These are phyloP conservation scores for Euryodendron excelsum DNA, from an alignment of 148 eudicot genomes.

Conservation along the genomic window DNA sequence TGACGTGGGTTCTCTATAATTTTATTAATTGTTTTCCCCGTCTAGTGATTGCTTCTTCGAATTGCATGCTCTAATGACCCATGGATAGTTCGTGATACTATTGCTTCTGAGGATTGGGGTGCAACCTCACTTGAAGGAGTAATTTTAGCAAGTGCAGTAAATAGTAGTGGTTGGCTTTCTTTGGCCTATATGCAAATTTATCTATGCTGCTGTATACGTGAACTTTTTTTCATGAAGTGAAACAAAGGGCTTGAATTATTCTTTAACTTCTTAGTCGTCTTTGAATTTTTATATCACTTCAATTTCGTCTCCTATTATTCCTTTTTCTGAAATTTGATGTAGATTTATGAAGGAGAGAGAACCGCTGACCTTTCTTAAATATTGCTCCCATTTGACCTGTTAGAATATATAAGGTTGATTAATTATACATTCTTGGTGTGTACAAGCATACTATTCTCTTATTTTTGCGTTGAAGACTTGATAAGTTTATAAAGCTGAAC, in stretches of 20 bases:
- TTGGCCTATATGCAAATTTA: neutral
- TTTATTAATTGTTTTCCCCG: neutral
- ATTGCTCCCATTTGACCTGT: no score
- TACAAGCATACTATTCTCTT: neutral
- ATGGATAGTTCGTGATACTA: neutral
- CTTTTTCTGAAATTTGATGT: neutral
- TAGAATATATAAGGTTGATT: neutral
- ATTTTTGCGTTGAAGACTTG: conserved; percentile 7
- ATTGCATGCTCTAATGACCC: neutral
- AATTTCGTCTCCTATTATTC: neutral
- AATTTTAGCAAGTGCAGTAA: neutral
- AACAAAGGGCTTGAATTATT: no score
- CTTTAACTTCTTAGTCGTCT: no score
- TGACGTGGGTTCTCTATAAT: no score
- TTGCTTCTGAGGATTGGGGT: neutral
- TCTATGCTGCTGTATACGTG: neutral
- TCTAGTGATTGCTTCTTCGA: neutral
- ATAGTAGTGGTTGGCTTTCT: neutral
- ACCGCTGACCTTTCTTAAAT: no score
- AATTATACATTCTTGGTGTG: neutral
- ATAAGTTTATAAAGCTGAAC: conserved; percentile 9
- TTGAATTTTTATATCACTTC: neutral
- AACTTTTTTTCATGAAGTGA: no score
- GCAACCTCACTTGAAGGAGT: neutral
- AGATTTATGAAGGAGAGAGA: neutral